Evolutionary conservation across 140 eudicot species (phyloP), one percentile per base, ranked within the genome.

Genomic region (Cichorium intybus): DNA sequence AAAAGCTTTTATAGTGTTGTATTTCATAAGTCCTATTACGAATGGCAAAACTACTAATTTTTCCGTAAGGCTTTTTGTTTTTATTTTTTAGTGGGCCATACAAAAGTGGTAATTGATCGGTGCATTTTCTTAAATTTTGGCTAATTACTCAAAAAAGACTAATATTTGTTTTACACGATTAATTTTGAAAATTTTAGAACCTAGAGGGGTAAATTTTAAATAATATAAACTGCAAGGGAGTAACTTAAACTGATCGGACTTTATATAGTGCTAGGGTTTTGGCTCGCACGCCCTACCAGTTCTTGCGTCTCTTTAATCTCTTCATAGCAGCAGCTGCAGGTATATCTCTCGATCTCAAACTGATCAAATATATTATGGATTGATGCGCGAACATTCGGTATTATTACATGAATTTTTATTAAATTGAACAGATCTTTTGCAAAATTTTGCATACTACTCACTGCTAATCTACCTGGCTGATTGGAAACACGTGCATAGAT

Each of bases 251-350:
- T 57, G 2, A 2, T 20, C 10, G 14, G 10, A 58, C 20, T 46
- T 28, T 69, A 69, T 69, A 69, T 18, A 57, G 15, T 57, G 67
- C 60, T 69, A 69, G 75, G 75, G 75, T 69, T 69, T 69, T 15
- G n/a, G 23, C 22, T 69, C 24, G 10, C 14, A 18, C 58, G 9
- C 58, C 50, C 49, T 57, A 28, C 64, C 18, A 37, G 15, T 26
- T 23, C 37, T 6, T 53, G 10, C 62, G 74, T 20, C 34, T 27
- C 56, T 56, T 20, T 11, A 15, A 45, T 57, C 39, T 22, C 51
- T 41, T 43, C 66, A 56, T 43, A 18, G 74, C 75, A 31, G 75
- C 75, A 58, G 75, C 59, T 69, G 50, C 75, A 69, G 75, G 75
- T 69, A 58, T 16, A 12, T n/a, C 3, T 35, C 24, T 68, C 73